phyloP scores from a whole-genome alignment of 2,329 filamentous ascomycete species.

The Corinectria fuckeliana region DNA sequence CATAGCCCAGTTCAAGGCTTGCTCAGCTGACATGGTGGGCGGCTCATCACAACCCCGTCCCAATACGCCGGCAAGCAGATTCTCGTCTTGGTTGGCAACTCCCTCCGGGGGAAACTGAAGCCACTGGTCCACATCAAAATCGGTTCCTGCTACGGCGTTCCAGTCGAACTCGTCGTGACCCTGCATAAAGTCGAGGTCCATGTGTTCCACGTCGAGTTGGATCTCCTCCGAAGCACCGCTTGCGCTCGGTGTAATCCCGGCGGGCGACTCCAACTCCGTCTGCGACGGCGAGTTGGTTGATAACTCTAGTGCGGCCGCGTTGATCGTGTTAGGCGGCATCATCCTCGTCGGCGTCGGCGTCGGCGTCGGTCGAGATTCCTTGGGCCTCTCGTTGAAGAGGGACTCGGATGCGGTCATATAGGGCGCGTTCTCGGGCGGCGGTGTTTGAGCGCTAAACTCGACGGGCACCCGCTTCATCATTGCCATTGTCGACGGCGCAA shows the following conservation, averaged over 20 bases:
- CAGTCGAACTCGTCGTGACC: constrained; percentile 60
- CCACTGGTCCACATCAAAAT: constrained; percentile 66
- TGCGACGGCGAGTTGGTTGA: constrained; percentile 52
- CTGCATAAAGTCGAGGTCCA: constrained; percentile 56
- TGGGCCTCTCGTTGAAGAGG: constrained; percentile 44
- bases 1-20: constrained; percentile 40
- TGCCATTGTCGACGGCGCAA: constrained; percentile 41
- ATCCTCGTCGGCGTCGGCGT: constrained; percentile 30
- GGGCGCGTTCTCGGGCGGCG: constrained; percentile 59
- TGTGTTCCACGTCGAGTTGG: constrained; percentile 43
- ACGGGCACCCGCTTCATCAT: constrained; percentile 47
- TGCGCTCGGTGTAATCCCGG: constrained; percentile 53
- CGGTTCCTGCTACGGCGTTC: constrained; percentile 58
- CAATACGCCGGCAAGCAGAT: constrained; percentile 45
- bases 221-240: constrained; percentile 52
- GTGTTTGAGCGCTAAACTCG: constrained; percentile 53
- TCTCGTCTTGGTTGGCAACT: constrained; percentile 48
- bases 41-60: constrained; percentile 32
- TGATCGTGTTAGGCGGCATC: constrained; percentile 48
- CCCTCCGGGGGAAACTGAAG: constrained; percentile 62
- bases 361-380: constrained; percentile 22
- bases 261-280: constrained; percentile 50
- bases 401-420: constrained; percentile 52
- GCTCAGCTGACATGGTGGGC: constrained; percentile 38
- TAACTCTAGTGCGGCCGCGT: constrained; percentile 45